phyloP scores from a whole-genome alignment of 176 grass and related monocot genomes.

The Secale cereale region DNA sequence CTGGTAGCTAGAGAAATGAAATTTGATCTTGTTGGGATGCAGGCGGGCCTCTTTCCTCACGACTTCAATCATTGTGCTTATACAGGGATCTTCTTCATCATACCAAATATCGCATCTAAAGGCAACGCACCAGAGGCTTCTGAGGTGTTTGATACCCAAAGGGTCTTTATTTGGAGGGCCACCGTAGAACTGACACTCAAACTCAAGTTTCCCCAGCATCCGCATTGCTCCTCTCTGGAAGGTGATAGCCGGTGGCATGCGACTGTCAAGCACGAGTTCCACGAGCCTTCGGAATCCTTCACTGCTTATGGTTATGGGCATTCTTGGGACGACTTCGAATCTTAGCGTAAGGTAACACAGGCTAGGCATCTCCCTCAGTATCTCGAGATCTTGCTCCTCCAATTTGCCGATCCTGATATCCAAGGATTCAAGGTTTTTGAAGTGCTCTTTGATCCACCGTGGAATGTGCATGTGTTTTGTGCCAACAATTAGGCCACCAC shows the following conservation, averaged over 20 bases:
- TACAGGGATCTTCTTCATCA: no score
- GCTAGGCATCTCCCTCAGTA: not conserved
- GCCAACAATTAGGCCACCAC: not conserved
- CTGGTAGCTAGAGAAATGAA: no score
- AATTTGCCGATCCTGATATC: not conserved
- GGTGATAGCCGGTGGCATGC: not conserved
- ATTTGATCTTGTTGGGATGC: no score
- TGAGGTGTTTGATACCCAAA: not conserved
- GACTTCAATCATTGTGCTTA: no score
- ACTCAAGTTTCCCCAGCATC: fast-evolving
- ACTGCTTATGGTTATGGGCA: not conserved
- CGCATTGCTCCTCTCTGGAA: not conserved
- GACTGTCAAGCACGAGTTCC: not conserved
- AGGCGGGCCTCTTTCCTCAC: no score
- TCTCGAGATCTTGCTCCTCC: not conserved
- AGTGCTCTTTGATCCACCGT: not conserved
- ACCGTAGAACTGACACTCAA: not conserved
- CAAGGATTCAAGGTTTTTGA: not conserved
- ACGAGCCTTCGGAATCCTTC: not conserved
- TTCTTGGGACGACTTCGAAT: not conserved
- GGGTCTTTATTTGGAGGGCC: not conserved
- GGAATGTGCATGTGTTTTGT: not conserved
- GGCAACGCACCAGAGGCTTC: fast-evolving
- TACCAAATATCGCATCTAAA: no score
- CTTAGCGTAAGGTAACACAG: not conserved